Evolutionary conservation across 2,329 filamentous ascomycete species (phyloP).

Genomic region (Colletotrichum acutatum): DNA sequence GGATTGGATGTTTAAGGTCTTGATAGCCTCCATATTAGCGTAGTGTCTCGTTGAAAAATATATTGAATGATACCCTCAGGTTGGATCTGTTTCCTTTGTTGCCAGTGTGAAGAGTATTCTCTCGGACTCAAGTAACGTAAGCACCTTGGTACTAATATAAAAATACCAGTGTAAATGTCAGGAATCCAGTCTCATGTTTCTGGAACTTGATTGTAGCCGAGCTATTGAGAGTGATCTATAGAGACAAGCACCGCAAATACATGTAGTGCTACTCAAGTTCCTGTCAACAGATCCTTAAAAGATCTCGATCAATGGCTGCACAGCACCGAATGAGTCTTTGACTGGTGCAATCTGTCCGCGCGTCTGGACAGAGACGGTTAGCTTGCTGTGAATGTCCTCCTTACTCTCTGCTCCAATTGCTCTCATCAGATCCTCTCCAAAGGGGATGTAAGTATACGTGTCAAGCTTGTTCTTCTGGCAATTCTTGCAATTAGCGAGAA

Average conservation of each 20-base stretch:
- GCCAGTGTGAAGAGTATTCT: no score
- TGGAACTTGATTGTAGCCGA: no score
- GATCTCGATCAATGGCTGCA: neutral
- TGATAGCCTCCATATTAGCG: no score
- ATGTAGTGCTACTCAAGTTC: neutral
- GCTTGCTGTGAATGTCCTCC: neutral
- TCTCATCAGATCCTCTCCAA: neutral
- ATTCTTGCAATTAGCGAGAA: neutral
- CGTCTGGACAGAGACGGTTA: neutral
- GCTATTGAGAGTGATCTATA: neutral
- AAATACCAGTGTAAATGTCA: no score
- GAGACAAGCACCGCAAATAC: no score
- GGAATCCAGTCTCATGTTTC: no score
- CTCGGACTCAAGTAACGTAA: no score
- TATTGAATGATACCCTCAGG: no score
- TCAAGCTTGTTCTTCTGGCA: neutral
- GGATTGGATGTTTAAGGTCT: no score
- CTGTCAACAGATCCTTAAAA: neutral
- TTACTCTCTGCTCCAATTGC: neutral
- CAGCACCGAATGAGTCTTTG: neutral
- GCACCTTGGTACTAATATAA: no score
- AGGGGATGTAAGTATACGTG: neutral
- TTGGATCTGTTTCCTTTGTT: no score
- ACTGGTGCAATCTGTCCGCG: neutral
- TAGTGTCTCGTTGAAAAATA: no score